A percentile compares a stretch with the other conserved stretches of the same genome.
These are phyloP conservation scores for Auricularia heimuer DNA, from an alignment of 768 basidiomycete species.

Conservation along the genomic window DNA sequence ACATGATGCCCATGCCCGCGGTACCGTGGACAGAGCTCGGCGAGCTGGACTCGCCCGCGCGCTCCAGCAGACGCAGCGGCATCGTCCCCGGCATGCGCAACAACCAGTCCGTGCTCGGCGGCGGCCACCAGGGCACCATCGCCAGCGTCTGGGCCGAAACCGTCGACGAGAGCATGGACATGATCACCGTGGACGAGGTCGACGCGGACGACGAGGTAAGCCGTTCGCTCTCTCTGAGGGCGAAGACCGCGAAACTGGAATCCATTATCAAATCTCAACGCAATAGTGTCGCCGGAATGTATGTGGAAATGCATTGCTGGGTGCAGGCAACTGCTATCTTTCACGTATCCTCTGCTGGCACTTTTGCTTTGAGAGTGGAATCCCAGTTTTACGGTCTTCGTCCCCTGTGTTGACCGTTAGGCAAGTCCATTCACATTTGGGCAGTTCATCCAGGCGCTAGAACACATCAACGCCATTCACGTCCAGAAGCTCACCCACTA, in stretches of 20 bases:
- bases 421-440: too few relatives aligned
- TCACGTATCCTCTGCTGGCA: too few relatives aligned
- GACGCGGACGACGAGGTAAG: neutral
- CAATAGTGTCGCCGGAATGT: too few relatives aligned
- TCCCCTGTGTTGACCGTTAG: too few relatives aligned
- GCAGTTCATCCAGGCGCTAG: slow-evolving; percentile 37
- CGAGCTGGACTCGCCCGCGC: slow-evolving; percentile 1
- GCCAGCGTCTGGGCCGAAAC: neutral
- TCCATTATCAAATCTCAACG: too few relatives aligned
- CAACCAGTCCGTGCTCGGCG: neutral
- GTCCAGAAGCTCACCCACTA: slow-evolving; percentile 55
- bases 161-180: neutral
- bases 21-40: neutral
- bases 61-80: neutral
- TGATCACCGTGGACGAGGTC: neutral
- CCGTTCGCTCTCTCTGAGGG: too few relatives aligned
- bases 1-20: neutral
- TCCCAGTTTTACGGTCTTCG: too few relatives aligned
- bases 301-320: too few relatives aligned
- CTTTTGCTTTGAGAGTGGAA: too few relatives aligned
- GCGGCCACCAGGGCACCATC: neutral
- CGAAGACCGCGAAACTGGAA: too few relatives aligned
- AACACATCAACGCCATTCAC: slow-evolving; percentile 33
- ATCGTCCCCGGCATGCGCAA: neutral
- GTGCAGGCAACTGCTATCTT: too few relatives aligned